Evolutionary conservation across 2,329 filamentous ascomycete species (phyloP).

Genomic region (Pseudogymnoascus sp.): DNA sequence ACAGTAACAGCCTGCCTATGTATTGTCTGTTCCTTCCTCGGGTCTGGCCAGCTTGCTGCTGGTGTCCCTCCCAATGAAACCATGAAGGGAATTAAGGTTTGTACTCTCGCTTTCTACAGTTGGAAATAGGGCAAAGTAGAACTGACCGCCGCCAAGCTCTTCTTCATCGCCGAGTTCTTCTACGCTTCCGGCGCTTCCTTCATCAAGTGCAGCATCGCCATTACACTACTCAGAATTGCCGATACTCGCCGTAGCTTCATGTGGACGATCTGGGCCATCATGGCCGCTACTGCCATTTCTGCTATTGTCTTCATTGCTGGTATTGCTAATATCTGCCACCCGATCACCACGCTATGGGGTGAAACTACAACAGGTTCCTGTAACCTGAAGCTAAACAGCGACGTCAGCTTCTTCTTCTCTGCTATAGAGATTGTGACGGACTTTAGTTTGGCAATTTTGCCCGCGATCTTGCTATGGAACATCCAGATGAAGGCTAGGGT

Average conservation of each 20-base stretch:
- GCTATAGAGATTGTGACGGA: slow-evolving; percentile 33
- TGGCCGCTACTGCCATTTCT: slow-evolving; percentile 19
- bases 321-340: slow-evolving; percentile 29
- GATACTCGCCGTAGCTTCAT: slow-evolving; percentile 25
- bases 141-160: slow-evolving; percentile 23
- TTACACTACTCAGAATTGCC: slow-evolving; percentile 29
- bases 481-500: slow-evolving; percentile 37
- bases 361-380: slow-evolving; percentile 25
- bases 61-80: slow-evolving; percentile 14
- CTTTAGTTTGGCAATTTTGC: slow-evolving; percentile 32
- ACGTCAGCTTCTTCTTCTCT: slow-evolving; percentile 30
- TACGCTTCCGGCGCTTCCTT: slow-evolving; percentile 29
- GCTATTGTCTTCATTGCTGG: slow-evolving; percentile 26
- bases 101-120: slow-evolving; percentile 6
- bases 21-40: slow-evolving; percentile 25
- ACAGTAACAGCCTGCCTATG: slow-evolving; percentile 23
- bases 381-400: slow-evolving; percentile 26
- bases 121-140: not conserved
- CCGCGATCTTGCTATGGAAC: slow-evolving; percentile 34
- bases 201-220: slow-evolving; percentile 28
- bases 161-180: slow-evolving; percentile 34
- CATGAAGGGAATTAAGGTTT: slow-evolving; percentile 21
- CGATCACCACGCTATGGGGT: slow-evolving; percentile 28
- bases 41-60: slow-evolving; percentile 23
- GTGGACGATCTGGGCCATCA: slow-evolving; percentile 25